phyloP scores from a whole-genome alignment of 345 rosid genomes.

The Schrenkiella parvula region DNA sequence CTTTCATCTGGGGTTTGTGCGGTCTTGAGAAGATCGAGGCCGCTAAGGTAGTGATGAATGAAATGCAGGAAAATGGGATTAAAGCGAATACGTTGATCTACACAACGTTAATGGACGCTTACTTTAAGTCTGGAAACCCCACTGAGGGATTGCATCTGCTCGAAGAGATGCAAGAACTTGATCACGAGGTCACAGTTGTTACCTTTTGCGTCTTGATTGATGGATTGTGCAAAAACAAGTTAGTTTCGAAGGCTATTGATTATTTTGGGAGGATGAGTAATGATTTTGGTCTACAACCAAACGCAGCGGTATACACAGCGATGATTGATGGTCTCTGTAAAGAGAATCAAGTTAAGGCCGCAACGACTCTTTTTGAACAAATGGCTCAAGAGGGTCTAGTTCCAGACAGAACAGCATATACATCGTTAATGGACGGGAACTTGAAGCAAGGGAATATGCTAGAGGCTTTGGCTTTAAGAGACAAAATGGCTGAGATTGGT shows the following conservation, averaged over 20 bases:
- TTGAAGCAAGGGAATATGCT: constrained; percentile 50
- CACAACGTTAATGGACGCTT: constrained; percentile 59
- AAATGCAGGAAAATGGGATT: constrained; percentile 51
- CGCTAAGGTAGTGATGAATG: constrained; percentile 40
- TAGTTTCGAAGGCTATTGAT: constrained; percentile 50
- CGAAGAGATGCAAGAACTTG: constrained; percentile 42
- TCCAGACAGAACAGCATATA: constrained; percentile 56
- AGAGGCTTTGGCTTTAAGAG: constrained; percentile 47
- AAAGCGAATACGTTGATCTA: constrained; percentile 46
- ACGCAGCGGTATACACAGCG: constrained; percentile 58
- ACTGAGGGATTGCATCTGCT: constrained; percentile 46
- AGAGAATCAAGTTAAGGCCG: constrained; percentile 48
- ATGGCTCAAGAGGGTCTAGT: constrained; percentile 42
- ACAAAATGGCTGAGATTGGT: constrained; percentile 53
- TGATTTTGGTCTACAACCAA: constrained; percentile 50
- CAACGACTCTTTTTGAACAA: constrained; percentile 45
- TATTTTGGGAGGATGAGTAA: constrained; percentile 41
- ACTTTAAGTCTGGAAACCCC: constrained; percentile 52
- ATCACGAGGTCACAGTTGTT: constrained; percentile 53
- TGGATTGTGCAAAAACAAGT: constrained; percentile 64
- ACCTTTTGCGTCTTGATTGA: constrained; percentile 67
- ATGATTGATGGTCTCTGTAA: constrained; percentile 74
- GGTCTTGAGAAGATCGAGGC: constrained; percentile 46
- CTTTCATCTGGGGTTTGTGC: constrained; percentile 61
- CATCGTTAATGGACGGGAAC: constrained; percentile 61